Evolutionary conservation across 345 rosid species (phyloP).

Genomic region (Raphanus raphanistrum): DNA sequence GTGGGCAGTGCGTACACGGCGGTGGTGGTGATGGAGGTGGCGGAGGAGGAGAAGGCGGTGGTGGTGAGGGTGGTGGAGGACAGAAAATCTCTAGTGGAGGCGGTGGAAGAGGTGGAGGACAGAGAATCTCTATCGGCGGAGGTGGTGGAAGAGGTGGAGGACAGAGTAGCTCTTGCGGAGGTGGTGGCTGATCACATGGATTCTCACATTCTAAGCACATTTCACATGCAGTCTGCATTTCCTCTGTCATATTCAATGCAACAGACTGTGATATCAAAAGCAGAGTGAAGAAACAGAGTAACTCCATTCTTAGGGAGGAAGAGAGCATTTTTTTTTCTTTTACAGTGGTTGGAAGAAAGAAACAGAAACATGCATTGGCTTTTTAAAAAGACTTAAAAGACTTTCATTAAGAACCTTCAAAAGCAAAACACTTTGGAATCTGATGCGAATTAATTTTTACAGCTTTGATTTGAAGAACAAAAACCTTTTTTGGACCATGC

Average conservation of each 20-base stretch:
- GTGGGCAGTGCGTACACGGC: conserved; percentile 34
- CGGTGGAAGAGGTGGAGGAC: conserved; percentile 25
- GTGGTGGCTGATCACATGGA: conserved; percentile 40
- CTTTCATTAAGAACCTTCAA: conserved; percentile 26
- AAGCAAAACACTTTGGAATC: conserved; percentile 31
- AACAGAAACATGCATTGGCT: not conserved
- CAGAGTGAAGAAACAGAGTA: conserved; percentile 36
- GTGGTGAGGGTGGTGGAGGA: conserved; percentile 21
- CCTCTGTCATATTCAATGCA: conserved; percentile 10
- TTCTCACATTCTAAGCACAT: conserved; percentile 41
- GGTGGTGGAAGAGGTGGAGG: conserved; percentile 34
- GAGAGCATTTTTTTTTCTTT: not conserved
- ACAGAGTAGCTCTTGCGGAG: conserved; percentile 30
- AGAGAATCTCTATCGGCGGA: conserved; percentile 30
- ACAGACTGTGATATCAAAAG: conserved; percentile 17
- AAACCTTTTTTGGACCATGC: conserved; percentile 32
- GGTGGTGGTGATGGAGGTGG: conserved; percentile 39
- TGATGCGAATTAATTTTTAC: conserved; percentile 25
- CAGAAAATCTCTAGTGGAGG: conserved; percentile 9
- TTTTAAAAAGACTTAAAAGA: conserved; percentile 28
- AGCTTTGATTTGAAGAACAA: conserved; percentile 33
- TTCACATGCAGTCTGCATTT: conserved; percentile 27
- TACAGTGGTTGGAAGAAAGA: not conserved
- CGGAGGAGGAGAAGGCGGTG: conserved; percentile 33
- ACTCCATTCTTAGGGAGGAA: not conserved